phyloP scores from a whole-genome alignment of 2,329 filamentous ascomycete genomes.

The Penicillium sp. region DNA sequence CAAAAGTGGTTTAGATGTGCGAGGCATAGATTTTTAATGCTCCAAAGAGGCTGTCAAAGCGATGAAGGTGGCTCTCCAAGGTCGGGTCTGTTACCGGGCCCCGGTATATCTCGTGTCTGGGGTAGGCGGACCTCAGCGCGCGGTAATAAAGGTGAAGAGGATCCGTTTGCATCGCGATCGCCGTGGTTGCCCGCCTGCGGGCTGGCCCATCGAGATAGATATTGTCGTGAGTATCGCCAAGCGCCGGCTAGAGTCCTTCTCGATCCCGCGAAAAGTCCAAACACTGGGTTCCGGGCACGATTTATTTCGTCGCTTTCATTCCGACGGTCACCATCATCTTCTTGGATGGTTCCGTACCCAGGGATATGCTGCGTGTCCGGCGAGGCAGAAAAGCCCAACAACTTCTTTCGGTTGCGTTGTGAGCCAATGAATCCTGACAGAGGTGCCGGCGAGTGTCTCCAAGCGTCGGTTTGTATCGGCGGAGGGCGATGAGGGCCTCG shows the following conservation, averaged over 20 bases:
- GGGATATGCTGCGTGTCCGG: conserved; percentile 16
- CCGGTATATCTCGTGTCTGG: neutral
- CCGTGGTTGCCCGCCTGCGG: conserved; percentile 17
- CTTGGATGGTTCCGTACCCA: conserved; percentile 28
- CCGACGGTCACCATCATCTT: conserved; percentile 11
- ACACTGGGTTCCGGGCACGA: neutral
- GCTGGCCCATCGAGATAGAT: conserved; percentile 24
- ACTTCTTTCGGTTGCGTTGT: conserved; percentile 18
- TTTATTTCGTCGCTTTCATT: neutral
- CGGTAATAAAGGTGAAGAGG: conserved; percentile 16
- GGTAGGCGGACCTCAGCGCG: conserved; percentile 5
- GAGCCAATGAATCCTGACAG: conserved; percentile 17
- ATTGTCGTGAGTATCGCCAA: conserved; percentile 26
- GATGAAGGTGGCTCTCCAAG: conserved; percentile 2
- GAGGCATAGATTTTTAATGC: neutral
- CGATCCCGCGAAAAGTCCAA: conserved; percentile 25
- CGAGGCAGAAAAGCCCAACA: conserved; percentile 32
- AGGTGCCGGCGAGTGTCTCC: conserved; percentile 27
- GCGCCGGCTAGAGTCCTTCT: conserved; percentile 23
- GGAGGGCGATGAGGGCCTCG: conserved; percentile 22
- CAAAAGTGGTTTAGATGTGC: neutral
- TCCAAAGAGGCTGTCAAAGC: conserved; percentile 1
- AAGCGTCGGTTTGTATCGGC: conserved; percentile 12
- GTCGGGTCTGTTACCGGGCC: neutral
- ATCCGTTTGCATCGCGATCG: conserved; percentile 2